These are phyloP conservation scores for Prinsepia uniflora DNA, from an alignment of 306 rosid species.

Conservation along the genomic window DNA sequence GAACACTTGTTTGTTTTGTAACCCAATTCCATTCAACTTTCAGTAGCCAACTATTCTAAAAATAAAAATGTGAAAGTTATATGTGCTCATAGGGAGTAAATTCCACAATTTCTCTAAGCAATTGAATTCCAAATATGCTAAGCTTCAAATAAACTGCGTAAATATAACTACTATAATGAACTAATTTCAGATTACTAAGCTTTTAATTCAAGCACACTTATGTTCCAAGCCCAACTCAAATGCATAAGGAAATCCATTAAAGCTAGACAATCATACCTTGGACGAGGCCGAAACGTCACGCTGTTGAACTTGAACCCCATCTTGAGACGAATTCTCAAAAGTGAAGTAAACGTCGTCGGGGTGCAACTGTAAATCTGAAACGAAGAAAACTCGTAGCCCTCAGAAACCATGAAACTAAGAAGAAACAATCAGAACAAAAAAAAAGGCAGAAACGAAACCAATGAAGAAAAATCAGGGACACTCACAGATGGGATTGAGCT, in stretches of 20 bases:
- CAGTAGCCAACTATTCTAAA: background rate
- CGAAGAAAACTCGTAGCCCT: background rate
- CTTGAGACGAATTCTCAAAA: conserved; percentile 45
- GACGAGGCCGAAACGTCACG: conserved; percentile 38
- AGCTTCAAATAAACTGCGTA: background rate
- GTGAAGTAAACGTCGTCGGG: conserved; percentile 84
- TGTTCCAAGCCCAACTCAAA: background rate
- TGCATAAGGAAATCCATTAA: background rate
- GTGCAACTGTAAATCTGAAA: conserved; percentile 69
- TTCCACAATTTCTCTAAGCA: background rate
- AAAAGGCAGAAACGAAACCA: background rate
- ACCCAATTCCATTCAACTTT: background rate
- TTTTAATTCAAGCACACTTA: background rate
- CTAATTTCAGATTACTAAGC: background rate
- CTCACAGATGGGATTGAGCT: conserved; percentile 64
- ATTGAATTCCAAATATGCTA: background rate
- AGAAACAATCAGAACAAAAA: too few species aligned
- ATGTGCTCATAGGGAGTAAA: background rate
- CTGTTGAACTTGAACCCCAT: conserved; percentile 42
- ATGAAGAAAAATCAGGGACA: background rate
- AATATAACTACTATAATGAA: background rate
- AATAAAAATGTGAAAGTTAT: background rate
- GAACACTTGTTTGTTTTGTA: background rate
- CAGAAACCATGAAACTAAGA: background rate
- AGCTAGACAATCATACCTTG: conserved; percentile 37